These are phyloP conservation scores for Gracilaria domingensis DNA, from an alignment of 23 red algal species.

Conservation along the genomic window DNA sequence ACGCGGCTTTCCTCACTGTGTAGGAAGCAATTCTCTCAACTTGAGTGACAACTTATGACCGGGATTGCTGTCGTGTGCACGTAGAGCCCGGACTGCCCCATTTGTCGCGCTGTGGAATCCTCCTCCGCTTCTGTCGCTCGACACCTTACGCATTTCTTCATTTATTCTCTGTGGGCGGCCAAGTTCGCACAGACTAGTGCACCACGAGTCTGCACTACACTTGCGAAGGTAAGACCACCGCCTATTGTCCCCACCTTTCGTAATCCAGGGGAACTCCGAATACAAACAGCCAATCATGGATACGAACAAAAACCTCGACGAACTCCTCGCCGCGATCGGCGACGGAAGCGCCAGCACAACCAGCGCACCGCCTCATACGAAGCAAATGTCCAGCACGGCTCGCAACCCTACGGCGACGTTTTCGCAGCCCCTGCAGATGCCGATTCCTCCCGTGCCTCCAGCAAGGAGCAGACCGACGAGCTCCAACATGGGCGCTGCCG, in stretches of 20 bases:
- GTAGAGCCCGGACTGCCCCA: no score
- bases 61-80: no score
- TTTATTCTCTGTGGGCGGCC: background rate
- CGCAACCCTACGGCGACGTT: background rate
- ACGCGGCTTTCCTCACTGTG: no score
- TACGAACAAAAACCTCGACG: slow-evolving; percentile 52
- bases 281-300: background rate
- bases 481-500: background rate
- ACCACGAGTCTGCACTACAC: background rate
- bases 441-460: slow-evolving; percentile 1
- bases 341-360: background rate
- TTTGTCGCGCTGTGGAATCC: no score
- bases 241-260: background rate
- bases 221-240: background rate
- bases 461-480: slow-evolving; percentile 11
- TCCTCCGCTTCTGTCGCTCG: background rate
- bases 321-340: slow-evolving; percentile 48
- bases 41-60: no score
- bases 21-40: no score
- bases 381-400: no score
- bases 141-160: background rate
- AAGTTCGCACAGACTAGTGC: background rate
- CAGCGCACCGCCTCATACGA: background rate
- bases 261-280: no score
- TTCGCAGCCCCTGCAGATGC: background rate